Evolutionary conservation across 345 rosid species (phyloP).

Genomic region (Microcos paniculata): DNA sequence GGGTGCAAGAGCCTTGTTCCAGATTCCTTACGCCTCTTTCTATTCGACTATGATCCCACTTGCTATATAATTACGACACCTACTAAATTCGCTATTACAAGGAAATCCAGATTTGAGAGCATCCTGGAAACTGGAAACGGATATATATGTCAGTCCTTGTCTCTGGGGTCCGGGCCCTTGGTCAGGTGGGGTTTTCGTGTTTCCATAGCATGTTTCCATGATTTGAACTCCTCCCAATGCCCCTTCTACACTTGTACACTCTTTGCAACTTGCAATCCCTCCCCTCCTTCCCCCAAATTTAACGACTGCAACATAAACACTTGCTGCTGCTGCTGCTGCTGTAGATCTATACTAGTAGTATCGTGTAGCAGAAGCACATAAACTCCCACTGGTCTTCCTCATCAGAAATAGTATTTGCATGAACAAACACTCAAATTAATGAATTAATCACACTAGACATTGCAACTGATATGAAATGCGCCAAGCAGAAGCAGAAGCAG

Average conservation of each 20-base stretch:
- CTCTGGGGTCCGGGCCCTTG: too few species aligned
- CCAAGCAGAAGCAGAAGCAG: too few species aligned
- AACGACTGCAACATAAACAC: too few species aligned
- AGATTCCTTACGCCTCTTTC: constrained; percentile 6
- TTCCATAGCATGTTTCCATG: not conserved
- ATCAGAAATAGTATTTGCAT: too few species aligned
- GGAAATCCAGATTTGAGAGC: not conserved
- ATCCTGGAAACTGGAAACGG: not conserved
- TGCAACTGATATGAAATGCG: too few species aligned
- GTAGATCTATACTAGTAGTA: not conserved
- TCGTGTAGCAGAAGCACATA: too few species aligned
- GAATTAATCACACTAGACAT: too few species aligned
- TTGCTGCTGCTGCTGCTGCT: too few species aligned
- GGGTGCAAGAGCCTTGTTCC: not conserved
- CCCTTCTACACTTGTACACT: not conserved
- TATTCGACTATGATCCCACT: not conserved
- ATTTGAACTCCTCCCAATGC: not conserved
- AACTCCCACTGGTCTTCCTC: too few species aligned
- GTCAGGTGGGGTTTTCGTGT: constrained; percentile 6
- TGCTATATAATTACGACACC: not conserved
- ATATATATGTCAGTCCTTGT: not conserved
- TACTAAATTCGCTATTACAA: too few species aligned
- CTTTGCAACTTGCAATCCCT: not conserved
- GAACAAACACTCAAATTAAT: too few species aligned
- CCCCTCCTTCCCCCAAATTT: not conserved